These are phyloP conservation scores for Flaveria floridana DNA, from an alignment of 140 eudicot species.

Conservation along the genomic window DNA sequence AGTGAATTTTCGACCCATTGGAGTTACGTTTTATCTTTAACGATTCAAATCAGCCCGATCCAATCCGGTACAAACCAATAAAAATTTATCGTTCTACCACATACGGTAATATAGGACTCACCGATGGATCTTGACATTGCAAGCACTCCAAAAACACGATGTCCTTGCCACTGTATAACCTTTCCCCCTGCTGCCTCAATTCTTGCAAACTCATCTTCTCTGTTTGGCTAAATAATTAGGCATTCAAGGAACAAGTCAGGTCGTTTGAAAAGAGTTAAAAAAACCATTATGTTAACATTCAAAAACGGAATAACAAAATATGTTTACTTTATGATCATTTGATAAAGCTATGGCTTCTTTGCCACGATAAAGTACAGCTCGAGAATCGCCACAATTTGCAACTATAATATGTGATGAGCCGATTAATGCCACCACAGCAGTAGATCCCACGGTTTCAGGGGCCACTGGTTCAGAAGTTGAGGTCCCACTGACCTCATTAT, in stretches of 20 bases:
- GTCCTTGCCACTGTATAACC: constrained; percentile 95
- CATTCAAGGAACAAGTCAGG: constrained; percentile 23
- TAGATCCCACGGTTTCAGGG: constrained; percentile 90
- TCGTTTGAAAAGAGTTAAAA: not conserved
- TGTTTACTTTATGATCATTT: constrained; percentile 78
- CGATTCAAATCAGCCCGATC: not conserved
- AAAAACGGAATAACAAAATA: not conserved
- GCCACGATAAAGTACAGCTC: constrained; percentile 97
- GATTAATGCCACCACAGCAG: constrained; percentile 87
- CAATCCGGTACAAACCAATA: not conserved
- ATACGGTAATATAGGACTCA: constrained; percentile 24
- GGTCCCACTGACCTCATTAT: constrained; percentile 73
- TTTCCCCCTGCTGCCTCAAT: constrained; percentile 92
- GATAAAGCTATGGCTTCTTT: constrained; percentile 82
- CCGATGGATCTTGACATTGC: constrained; percentile 99
- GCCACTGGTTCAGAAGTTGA: constrained; percentile 58
- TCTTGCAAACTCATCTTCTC: constrained; percentile 90
- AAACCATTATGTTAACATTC: not conserved
- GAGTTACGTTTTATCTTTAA: not conserved
- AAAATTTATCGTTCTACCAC: not conserved
- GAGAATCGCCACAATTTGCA: constrained; percentile 91
- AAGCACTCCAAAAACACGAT: constrained; percentile 97
- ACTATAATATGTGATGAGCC: constrained; percentile 85
- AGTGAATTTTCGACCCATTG: not conserved
- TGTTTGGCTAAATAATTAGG: constrained; percentile 51